Base-by-base conservation (phyloP, 2,329 filamentous ascomycete genomes). In the Aureobasidium uvarum region DNA sequence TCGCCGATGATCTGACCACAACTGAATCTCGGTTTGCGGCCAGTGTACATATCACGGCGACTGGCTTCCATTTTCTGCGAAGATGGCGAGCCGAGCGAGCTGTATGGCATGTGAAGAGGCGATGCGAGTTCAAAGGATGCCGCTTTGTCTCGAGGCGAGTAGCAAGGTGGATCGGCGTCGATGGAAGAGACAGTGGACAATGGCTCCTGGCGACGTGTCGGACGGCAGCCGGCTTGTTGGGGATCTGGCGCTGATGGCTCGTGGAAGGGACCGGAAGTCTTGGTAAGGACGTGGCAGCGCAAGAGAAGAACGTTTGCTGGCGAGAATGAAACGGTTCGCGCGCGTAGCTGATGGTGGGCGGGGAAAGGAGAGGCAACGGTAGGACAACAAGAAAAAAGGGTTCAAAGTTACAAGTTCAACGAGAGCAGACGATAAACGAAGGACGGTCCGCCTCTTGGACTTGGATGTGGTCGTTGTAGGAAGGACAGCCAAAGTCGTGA, bases 1-100 rank as follows among this genome's bases (percentile, higher is more conserved):
- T 99, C 94, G 72, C 95, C 95, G 68, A 97, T 84, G 72, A 99
- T 92, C 79, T 97, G 96, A 76, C 90, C 90, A 77, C 93, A 78
- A 77, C 86, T 89, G 78, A 96, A 88, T 54, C 75, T 70, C 69
- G 80, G 77, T 79, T 80, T 82, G 66, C 73, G 74, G 62, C 81
- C 80, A 62, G 74, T 74, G 70, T 77, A 76, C 66, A 63, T 66
- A 38, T 67, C 64, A 38, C 64, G 64, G 54, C 71, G 68, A 54
- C 74, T 81, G 76, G 86, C 83, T 82, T 92, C 89, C 89, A 92
- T 92, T 87, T 92, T 92, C 79, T 81, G 83, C 74, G 92, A 81
- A 71, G 90, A 92, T 73, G 89, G 89, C 73, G 89, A 90, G 46
- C 60, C 65, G 75, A 88, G 79, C 70, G 88, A 90, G 76, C 86